These are phyloP conservation scores for Gymnopilus junonius DNA, from an alignment of 768 basidiomycete species.

Conservation along the genomic window DNA sequence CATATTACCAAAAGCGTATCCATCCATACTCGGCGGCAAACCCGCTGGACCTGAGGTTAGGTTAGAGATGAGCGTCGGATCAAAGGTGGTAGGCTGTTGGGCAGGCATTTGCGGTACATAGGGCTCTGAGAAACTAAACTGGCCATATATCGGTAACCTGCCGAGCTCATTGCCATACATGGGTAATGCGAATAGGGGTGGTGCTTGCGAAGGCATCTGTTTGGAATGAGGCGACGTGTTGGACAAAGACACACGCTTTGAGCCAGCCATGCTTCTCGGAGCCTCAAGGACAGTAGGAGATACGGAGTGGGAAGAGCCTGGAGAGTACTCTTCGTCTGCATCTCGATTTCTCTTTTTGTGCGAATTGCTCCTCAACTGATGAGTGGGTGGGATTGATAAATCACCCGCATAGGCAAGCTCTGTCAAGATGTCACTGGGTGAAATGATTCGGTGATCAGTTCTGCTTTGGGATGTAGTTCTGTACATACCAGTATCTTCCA, in stretches of 20 bases:
- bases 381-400: slow-evolving; percentile 24
- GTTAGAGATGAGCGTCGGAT: slow-evolving; percentile 6
- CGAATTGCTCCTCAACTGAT: not conserved
- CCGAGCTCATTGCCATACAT: slow-evolving; percentile 64
- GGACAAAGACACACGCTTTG: slow-evolving; percentile 31
- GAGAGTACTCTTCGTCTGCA: slow-evolving; percentile 8
- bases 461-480: not conserved
- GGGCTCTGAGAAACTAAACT: slow-evolving; percentile 41
- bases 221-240: slow-evolving; percentile 9
- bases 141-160: slow-evolving; percentile 51
- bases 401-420: slow-evolving; percentile 42
- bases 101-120: slow-evolving; percentile 16
- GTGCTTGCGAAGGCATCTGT: slow-evolving; percentile 14
- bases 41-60: not conserved
- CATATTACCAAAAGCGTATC: slow-evolving; percentile 15
- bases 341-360: slow-evolving; percentile 23
- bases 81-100: slow-evolving; percentile 7
- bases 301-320: slow-evolving; percentile 14
- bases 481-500: slow-evolving; percentile 42
- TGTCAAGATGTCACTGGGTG: slow-evolving; percentile 38
- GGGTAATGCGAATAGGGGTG: slow-evolving; percentile 43
- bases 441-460: not conserved
- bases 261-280: slow-evolving; percentile 29
- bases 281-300: slow-evolving; percentile 9
- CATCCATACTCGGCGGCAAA: slow-evolving; percentile 1